Base-by-base conservation (phyloP, 768 basidiomycete genomes). In the Tylopilus vinaceipallidus region DNA sequence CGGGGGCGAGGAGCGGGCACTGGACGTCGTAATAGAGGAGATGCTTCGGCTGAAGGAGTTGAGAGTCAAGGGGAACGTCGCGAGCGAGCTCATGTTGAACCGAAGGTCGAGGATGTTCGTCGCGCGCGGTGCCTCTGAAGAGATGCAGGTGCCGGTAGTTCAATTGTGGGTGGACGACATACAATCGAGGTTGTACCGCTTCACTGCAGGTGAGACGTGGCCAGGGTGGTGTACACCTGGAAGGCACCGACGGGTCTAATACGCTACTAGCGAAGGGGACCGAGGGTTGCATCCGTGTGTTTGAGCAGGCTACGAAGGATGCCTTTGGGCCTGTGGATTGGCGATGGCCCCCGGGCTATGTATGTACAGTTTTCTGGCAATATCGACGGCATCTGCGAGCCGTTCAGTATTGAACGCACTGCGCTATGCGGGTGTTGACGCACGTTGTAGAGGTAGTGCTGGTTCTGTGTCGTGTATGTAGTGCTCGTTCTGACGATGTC, bases 61-160 rank as follows among this genome's bases (percentile, higher is more conserved):
- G 2, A 37, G 50, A 37, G 57, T 62, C 23, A 16, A 58, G 4
- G 61, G 61, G 5, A 58, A 62, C 34, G 55, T 60, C 7, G 61
- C 61, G 36, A 63, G 55, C 27, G 61, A 62, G 38, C 50, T 60
- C 10, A 63, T 62, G 61, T 29, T 63, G 5, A 55, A 55, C 39
- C 48, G 61, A 13, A 45, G 58, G 44, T 52, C 58, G 10, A 63
- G 42, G 49, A 49, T 44, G 47, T 62, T 63, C 20, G 20, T 54
- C 14, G 57, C 43, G 6, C 20, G 16, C 3, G 24, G 34, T 1
- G 8, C n/a, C 2, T 30, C 22, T 10, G 47, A 42, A 16, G 45
- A 26, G 39, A 44, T 20, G 6, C 47, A 29, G 34, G 32, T 60
- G 23, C 46, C 52, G 0, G 54, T 62, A 3, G 57, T 62, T n/a